Conservation (phyloP, 495 filamentous ascomycete species). For the Penicillium desertorum region DNA sequence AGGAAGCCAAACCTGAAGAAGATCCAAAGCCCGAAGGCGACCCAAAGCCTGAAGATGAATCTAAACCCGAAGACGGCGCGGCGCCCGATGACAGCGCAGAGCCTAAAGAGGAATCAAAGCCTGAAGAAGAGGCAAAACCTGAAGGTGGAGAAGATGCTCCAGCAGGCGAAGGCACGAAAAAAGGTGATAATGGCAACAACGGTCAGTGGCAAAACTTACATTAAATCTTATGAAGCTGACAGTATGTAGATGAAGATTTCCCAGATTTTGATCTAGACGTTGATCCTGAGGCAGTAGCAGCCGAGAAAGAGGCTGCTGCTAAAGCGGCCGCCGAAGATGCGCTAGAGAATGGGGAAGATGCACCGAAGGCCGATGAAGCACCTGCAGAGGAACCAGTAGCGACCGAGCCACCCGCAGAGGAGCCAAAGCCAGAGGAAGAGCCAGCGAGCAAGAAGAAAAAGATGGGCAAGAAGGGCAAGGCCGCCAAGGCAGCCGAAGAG, state of each 20-base stretch:
- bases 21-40: background rate
- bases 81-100: background rate
- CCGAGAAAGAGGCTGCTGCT: conserved; percentile 31
- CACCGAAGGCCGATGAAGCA: conserved; percentile 14
- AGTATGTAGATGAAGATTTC: conserved; percentile 31
- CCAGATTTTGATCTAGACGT: conserved; percentile 31
- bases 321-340: conserved; percentile 30
- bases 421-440: conserved; percentile 4
- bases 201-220: conserved; percentile 11
- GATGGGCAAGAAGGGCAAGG: conserved; percentile 15
- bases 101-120: background rate
- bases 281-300: conserved; percentile 34
- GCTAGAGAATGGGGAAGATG: conserved; percentile 21
- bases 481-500: conserved; percentile 6
- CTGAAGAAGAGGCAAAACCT: background rate
- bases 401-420: background rate
- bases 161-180: conserved; percentile 9
- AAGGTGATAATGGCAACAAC: conserved; percentile 21
- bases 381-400: background rate
- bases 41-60: background rate
- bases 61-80: background rate
- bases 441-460: conserved; percentile 13
- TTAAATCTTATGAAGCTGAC: conserved; percentile 2
- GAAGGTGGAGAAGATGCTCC: conserved; percentile 3
- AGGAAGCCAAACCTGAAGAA: background rate